phyloP scores from a whole-genome alignment of 768 basidiomycete genomes.

The Boletus vermiculosoides region DNA sequence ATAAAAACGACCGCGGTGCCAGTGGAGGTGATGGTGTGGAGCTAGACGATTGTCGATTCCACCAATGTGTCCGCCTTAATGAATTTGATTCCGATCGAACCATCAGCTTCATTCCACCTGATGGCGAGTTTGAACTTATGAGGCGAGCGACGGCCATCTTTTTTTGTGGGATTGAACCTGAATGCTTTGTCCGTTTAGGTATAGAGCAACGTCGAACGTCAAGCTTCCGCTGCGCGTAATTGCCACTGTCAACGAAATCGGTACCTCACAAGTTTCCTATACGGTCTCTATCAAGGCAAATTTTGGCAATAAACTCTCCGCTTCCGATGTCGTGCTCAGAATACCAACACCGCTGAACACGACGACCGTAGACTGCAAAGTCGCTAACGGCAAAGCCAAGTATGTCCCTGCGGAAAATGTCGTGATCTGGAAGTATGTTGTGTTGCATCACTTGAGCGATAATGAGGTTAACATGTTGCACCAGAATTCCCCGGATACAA shows the following conservation, averaged over 20 bases:
- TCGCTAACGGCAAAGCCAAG: slow-evolving; percentile 91
- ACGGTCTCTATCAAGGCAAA: slow-evolving; percentile 83
- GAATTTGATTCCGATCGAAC: slow-evolving; percentile 93
- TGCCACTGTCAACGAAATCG: slow-evolving; percentile 89
- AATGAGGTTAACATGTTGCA: background rate
- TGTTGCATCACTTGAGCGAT: background rate
- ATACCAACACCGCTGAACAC: slow-evolving; percentile 98
- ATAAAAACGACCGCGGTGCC: slow-evolving; percentile 65
- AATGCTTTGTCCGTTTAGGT: slow-evolving; percentile 47
- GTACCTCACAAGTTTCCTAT: slow-evolving; percentile 90
- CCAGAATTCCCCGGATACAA: slow-evolving; percentile 88
- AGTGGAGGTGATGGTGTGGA: slow-evolving; percentile 76
- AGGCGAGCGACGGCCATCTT: slow-evolving; percentile 46
- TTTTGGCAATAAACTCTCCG: slow-evolving; percentile 89
- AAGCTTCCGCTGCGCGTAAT: slow-evolving; percentile 90
- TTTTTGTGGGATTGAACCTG: slow-evolving; percentile 1
- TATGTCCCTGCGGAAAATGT: slow-evolving; percentile 96
- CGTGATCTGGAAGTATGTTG: slow-evolving; percentile 93
- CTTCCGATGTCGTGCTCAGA: slow-evolving; percentile 86
- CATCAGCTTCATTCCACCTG: slow-evolving; percentile 96
- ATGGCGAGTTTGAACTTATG: slow-evolving; percentile 99
- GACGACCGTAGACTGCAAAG: slow-evolving; percentile 89
- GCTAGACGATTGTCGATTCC: slow-evolving; percentile 97
- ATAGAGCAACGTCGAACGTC: slow-evolving; percentile 94
- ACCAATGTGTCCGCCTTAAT: slow-evolving; percentile 93